phyloP scores from a whole-genome alignment of 2,329 filamentous ascomycete genomes.

The Colletotrichum theobromicola region DNA sequence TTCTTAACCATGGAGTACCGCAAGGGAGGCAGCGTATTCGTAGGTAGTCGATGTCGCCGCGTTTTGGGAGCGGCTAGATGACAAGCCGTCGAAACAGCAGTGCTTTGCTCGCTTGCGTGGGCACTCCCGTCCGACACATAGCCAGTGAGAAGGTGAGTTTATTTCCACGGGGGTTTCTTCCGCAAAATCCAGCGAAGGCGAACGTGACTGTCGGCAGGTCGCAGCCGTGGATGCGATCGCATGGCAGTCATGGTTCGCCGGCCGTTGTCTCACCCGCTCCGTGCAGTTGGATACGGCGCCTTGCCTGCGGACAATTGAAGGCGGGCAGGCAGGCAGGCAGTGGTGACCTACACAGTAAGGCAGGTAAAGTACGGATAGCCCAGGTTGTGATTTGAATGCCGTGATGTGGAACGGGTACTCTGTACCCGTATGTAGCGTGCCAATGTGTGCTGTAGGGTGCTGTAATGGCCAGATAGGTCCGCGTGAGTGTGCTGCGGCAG shows the following conservation, averaged over 20 bases:
- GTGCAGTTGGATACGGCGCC: neutral
- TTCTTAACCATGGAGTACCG: neutral
- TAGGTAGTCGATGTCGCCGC: neutral
- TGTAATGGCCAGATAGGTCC: slow-evolving; percentile 14
- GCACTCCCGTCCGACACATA: neutral
- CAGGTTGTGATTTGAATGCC: neutral
- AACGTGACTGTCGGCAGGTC: neutral
- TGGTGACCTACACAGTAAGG: neutral
- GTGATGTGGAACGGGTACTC: neutral
- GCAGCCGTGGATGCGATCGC: neutral
- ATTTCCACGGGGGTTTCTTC: neutral
- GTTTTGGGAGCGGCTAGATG: neutral
- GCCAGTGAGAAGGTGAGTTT: neutral
- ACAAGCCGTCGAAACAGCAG: neutral
- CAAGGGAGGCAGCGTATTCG: too few species aligned
- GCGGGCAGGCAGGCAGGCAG: too few species aligned
- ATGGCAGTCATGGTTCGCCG: neutral
- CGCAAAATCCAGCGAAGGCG: neutral
- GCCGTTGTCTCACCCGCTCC: neutral
- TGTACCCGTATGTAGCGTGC: neutral
- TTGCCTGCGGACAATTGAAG: neutral
- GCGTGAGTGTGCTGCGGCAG: slow-evolving; percentile 12
- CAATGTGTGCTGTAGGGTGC: neutral
- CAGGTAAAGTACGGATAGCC: neutral
- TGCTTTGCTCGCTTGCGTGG: neutral